phyloP scores from a whole-genome alignment of 2,329 filamentous ascomycete species.

The Corynespora cassiicola region DNA sequence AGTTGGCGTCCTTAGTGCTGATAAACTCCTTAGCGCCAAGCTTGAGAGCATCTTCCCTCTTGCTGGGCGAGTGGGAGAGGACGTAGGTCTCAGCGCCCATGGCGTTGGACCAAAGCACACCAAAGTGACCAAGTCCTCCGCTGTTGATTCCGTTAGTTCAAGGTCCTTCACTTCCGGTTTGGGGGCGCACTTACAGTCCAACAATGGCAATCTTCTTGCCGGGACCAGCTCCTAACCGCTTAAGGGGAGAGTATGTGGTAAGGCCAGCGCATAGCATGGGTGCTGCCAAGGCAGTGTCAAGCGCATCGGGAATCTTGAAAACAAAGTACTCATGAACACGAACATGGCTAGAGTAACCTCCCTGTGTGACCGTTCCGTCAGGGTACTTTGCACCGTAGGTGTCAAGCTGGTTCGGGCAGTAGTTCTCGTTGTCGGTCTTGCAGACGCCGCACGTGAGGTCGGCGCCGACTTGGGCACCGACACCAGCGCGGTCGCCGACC shows the following conservation, averaged over 20 bases:
- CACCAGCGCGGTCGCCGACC: conserved; percentile 54
- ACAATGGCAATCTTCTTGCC: conserved; percentile 82
- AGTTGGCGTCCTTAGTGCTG: conserved; percentile 62
- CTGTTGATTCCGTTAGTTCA: conserved; percentile 29
- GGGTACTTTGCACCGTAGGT: conserved; percentile 53
- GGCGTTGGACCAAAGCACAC: conserved; percentile 56
- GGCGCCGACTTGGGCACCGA: conserved; percentile 58
- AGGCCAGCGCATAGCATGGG: conserved; percentile 83
- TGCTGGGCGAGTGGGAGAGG: conserved; percentile 65
- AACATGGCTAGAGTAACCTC: conserved; percentile 68
- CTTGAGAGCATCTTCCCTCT: conserved; percentile 66
- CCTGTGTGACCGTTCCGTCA: conserved; percentile 66
- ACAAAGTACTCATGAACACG: conserved; percentile 75
- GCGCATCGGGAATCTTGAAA: conserved; percentile 73
- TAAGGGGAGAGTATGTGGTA: conserved; percentile 76
- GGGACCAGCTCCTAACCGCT: conserved; percentile 73
- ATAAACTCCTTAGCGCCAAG: conserved; percentile 69
- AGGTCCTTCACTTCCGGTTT: background rate
- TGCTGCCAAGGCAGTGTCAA: conserved; percentile 64
- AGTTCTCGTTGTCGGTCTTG: conserved; percentile 61
- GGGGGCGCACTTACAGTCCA: conserved; percentile 58
- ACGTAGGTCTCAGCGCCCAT: conserved; percentile 68
- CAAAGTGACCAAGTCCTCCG: conserved; percentile 59
- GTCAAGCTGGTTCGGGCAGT: conserved; percentile 58
- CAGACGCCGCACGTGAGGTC: conserved; percentile 58